A percentile compares a stretch with the other conserved stretches of the same genome.
Conservation (phyloP, 1,284 basidiomycete genomes). For the Leccinum pallidistipes region DNA sequence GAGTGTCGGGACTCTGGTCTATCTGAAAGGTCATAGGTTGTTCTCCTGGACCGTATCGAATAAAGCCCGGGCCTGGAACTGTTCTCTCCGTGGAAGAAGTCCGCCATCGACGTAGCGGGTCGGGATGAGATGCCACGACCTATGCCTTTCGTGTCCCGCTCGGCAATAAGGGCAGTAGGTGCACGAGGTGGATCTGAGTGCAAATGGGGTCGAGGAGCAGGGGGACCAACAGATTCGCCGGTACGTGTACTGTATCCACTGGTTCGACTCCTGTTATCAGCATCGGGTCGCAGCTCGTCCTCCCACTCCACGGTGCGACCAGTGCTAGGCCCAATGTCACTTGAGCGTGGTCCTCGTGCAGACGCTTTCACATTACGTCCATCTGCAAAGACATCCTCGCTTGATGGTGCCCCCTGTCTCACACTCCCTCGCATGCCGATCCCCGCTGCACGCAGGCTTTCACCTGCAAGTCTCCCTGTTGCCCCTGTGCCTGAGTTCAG, state of each 20-base stretch:
- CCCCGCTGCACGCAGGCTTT: slow-evolving; percentile 72
- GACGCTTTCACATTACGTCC: slow-evolving; percentile 15
- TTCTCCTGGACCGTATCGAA: slow-evolving; percentile 25
- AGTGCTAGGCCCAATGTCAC: slow-evolving; percentile 6
- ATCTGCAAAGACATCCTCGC: slow-evolving; percentile 42
- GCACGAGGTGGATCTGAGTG: slow-evolving; percentile 30
- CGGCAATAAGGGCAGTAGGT: slow-evolving; percentile 15
- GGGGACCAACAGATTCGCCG: slow-evolving; percentile 18
- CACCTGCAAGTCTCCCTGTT: slow-evolving; percentile 59
- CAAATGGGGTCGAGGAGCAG: slow-evolving; percentile 26
- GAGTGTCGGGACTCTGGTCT: slow-evolving; percentile 25
- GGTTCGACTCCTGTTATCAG: slow-evolving; percentile 20
- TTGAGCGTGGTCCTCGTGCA: slow-evolving; percentile 19
- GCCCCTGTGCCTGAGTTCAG: slow-evolving; percentile 20
- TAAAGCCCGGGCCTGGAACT: slow-evolving; percentile 11
- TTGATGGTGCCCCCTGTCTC: slow-evolving; percentile 23
- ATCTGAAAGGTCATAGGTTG: slow-evolving; percentile 27
- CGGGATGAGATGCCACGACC: slow-evolving; percentile 22
- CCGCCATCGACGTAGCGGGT: slow-evolving; percentile 37
- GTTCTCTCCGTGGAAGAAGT: slow-evolving; percentile 21
- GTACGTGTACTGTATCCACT: slow-evolving; percentile 16
- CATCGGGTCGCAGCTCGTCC: slow-evolving; percentile 15
- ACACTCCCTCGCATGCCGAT: slow-evolving; percentile 41
- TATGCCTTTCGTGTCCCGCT: slow-evolving; percentile 22
- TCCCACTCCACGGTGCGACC: slow-evolving; percentile 29